These are phyloP conservation scores for Quercus glauca DNA, from an alignment of 306 rosid genomes.

Conservation along the genomic window DNA sequence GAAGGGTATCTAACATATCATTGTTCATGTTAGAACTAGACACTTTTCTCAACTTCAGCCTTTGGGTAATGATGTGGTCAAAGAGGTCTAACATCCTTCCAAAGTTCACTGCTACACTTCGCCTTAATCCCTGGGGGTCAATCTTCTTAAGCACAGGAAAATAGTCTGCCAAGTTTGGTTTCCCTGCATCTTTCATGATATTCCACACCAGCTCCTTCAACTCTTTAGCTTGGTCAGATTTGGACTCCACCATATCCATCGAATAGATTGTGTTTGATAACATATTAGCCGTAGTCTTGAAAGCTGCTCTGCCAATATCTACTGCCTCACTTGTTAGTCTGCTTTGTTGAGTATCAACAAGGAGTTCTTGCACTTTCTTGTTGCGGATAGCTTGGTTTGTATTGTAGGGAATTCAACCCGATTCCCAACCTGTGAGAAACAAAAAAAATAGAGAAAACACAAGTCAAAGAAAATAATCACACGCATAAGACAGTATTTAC, in stretches of 20 bases:
- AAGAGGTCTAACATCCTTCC: slow-evolving; percentile 17
- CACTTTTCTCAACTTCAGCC: slow-evolving; percentile 25
- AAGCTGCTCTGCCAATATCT: slow-evolving; percentile 43
- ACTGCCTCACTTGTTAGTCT: slow-evolving; percentile 19
- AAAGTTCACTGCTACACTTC: background rate
- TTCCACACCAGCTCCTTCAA: slow-evolving; percentile 27
- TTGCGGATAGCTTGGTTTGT: slow-evolving; percentile 8
- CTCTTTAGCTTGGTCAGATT: slow-evolving; percentile 22
- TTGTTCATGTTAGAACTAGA: background rate
- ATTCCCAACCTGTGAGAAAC: too few relatives aligned
- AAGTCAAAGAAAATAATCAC: too few relatives aligned
- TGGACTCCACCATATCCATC: slow-evolving; percentile 22
- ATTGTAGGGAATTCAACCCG: too few relatives aligned
- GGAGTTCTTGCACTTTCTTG: slow-evolving; percentile 25
- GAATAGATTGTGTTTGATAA: slow-evolving; percentile 46
- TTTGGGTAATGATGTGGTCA: slow-evolving; percentile 11
- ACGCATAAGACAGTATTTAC: too few relatives aligned
- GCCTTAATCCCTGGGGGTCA: slow-evolving; percentile 41
- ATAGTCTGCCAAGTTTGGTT: slow-evolving; percentile 42
- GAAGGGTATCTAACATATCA: slow-evolving; percentile 43
- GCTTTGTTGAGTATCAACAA: slow-evolving; percentile 1
- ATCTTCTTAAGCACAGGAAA: slow-evolving; percentile 35
- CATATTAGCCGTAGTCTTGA: slow-evolving; percentile 33
- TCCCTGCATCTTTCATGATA: slow-evolving; percentile 33
- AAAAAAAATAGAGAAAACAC: too few relatives aligned